Percentiles rank a stretch among this genome's conserved stretches.
Conservation (phyloP, 169 alveolate species). For the Perkinsus olseni region DNA sequence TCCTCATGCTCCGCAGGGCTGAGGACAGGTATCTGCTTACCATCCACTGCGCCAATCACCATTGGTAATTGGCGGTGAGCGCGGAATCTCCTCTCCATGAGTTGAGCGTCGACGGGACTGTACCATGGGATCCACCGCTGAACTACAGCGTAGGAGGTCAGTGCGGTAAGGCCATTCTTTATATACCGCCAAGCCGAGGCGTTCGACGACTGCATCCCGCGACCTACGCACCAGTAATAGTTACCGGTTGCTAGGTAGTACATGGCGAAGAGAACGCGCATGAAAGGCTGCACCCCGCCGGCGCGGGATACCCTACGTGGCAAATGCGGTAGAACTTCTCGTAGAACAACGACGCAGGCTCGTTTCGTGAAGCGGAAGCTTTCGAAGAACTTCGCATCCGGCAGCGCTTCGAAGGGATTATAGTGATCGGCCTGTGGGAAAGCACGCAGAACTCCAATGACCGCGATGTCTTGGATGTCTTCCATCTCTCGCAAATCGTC, state of each 20-base stretch:
- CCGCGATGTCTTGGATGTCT: background rate
- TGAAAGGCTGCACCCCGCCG: background rate
- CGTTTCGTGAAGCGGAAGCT: background rate
- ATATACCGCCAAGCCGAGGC: background rate
- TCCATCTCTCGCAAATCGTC: background rate
- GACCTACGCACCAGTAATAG: background rate
- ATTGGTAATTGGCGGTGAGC: background rate
- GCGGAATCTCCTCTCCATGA: background rate
- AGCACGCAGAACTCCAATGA: background rate
- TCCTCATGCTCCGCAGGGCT: background rate
- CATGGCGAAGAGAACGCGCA: background rate
- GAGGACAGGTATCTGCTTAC: background rate
- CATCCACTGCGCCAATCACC: background rate
- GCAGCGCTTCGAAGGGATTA: background rate
- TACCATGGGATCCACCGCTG: background rate
- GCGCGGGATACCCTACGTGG: background rate
- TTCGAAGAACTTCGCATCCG: background rate
- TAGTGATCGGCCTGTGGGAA: background rate
- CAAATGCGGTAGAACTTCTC: background rate
- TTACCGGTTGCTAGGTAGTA: background rate
- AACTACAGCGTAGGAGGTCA: background rate
- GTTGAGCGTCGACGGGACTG: background rate
- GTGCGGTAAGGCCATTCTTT: background rate
- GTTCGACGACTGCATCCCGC: background rate
- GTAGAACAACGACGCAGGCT: background rate